Conservation (phyloP, 805 yeast genomes). For the Yamadazyma ubonensis region DNA sequence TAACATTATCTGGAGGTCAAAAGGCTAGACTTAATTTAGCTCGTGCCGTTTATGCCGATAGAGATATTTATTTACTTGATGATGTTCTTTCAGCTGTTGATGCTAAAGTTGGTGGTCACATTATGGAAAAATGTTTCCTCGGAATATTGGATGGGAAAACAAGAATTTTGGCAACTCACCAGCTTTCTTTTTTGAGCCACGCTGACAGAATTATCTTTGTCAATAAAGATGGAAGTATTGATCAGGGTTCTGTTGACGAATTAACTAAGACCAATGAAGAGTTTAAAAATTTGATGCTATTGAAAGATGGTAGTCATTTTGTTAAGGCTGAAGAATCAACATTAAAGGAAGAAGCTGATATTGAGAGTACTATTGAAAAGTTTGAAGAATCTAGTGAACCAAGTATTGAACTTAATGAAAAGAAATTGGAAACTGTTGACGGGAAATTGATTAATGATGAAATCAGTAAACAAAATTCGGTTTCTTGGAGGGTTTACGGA, state of each 20-base stretch:
- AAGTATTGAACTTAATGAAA: not conserved
- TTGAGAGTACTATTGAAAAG: constrained; percentile 1
- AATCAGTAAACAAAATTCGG: constrained; percentile 34
- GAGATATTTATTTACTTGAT: constrained; percentile 30
- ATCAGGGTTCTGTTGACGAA: constrained; percentile 27
- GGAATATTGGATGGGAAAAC: constrained; percentile 31
- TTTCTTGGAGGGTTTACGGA: constrained; percentile 35
- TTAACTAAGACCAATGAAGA: constrained; percentile 22
- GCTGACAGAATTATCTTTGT: constrained; percentile 26
- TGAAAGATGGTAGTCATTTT: constrained; percentile 7
- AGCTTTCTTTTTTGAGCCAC: constrained; percentile 29
- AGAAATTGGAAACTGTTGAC: constrained; percentile 1
- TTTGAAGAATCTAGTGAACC: constrained; percentile 4
- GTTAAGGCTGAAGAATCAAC: not conserved
- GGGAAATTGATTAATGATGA: constrained; percentile 39
- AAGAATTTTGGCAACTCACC: constrained; percentile 36
- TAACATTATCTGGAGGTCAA: constrained; percentile 39
- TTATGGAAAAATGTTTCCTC: constrained; percentile 28
- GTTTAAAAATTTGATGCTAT: constrained; percentile 27
- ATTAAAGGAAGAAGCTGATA: not conserved
- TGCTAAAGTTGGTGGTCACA: constrained; percentile 36
- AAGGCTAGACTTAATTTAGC: constrained; percentile 36
- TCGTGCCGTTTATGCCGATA: constrained; percentile 31
- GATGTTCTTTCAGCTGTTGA: constrained; percentile 39
- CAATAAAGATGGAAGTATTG: constrained; percentile 30